Conservation (phyloP, 2,329 filamentous ascomycete species). For the Pseudogymnoascus sp. region DNA sequence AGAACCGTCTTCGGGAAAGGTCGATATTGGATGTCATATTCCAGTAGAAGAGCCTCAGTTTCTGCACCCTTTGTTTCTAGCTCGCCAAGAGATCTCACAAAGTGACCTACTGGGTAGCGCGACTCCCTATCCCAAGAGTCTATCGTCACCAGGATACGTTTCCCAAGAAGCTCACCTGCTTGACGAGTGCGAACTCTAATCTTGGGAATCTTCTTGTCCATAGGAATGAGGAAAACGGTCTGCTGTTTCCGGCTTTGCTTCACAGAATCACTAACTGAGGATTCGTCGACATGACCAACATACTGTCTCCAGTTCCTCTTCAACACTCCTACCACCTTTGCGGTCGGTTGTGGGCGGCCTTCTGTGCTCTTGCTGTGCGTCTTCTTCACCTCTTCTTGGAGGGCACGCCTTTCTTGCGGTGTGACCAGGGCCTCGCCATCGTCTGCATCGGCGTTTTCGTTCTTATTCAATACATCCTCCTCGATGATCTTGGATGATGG, state of each 20-base stretch:
- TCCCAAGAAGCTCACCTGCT: constrained; percentile 78
- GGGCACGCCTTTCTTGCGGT: constrained; percentile 72
- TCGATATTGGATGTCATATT: constrained; percentile 96
- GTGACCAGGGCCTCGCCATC: constrained; percentile 71
- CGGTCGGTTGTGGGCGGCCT: constrained; percentile 77
- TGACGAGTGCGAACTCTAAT: constrained; percentile 89
- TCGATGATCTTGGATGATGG: constrained; percentile 94
- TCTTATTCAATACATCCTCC: constrained; percentile 81
- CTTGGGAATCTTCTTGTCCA: constrained; percentile 97
- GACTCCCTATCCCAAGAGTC: constrained; percentile 94
- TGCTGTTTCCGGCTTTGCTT: constrained; percentile 79
- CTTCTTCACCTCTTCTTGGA: constrained; percentile 86
- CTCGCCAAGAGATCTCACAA: constrained; percentile 85
- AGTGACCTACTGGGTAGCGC: constrained; percentile 85
- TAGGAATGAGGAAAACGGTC: constrained; percentile 88
- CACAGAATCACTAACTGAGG: constrained; percentile 65
- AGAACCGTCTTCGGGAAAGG: constrained; percentile 94
- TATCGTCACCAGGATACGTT: constrained; percentile 86
- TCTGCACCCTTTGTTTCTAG: constrained; percentile 96
- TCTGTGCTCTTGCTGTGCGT: constrained; percentile 71
- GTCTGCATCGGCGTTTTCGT: constrained; percentile 86
- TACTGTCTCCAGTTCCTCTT: constrained; percentile 98
- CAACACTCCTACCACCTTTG: constrained; percentile 81
- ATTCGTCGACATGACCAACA: constrained; percentile 87
- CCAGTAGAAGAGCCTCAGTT: constrained; percentile 85